A percentile compares a stretch with the other conserved stretches of the same genome.
Evolutionary conservation across 805 yeast species (phyloP).

Genomic region (Zygosaccharomyces rouxii): DNA sequence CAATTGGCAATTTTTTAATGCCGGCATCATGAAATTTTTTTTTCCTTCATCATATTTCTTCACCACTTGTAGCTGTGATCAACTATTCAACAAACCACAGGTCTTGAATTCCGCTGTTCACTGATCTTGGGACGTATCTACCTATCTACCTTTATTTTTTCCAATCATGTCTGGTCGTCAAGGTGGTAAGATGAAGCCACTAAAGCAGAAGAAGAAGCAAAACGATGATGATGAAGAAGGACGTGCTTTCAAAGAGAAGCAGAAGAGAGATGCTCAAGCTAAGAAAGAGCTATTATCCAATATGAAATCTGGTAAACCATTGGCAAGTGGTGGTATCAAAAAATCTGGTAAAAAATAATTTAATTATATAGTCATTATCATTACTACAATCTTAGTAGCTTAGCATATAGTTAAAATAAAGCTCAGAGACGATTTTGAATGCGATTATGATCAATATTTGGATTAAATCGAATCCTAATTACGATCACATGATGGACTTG

Average conservation of each 20-base stretch:
- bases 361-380: not conserved
- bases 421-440: not conserved
- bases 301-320: conserved; percentile 86
- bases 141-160: not conserved
- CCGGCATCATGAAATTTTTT: conserved; percentile 3
- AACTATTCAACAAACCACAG: not conserved
- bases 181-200: conserved; percentile 91
- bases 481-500: not conserved
- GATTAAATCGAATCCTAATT: no score
- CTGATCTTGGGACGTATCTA: not conserved
- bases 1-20: not conserved
- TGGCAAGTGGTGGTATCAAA: conserved; percentile 93
- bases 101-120: not conserved
- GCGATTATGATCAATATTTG: no score
- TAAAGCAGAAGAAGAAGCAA: conserved; percentile 73
- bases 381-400: not conserved
- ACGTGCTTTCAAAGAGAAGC: conserved; percentile 84
- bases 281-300: conserved; percentile 84
- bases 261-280: conserved; percentile 91
- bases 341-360: conserved; percentile 65
- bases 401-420: not conserved
- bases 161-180: conserved; percentile 84
- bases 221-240: conserved; percentile 86
- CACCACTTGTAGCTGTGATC: not conserved
- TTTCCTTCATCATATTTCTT: not conserved